Base-by-base conservation (phyloP, 139 green algal species). In the Zygnema circumcarinatum region DNA sequence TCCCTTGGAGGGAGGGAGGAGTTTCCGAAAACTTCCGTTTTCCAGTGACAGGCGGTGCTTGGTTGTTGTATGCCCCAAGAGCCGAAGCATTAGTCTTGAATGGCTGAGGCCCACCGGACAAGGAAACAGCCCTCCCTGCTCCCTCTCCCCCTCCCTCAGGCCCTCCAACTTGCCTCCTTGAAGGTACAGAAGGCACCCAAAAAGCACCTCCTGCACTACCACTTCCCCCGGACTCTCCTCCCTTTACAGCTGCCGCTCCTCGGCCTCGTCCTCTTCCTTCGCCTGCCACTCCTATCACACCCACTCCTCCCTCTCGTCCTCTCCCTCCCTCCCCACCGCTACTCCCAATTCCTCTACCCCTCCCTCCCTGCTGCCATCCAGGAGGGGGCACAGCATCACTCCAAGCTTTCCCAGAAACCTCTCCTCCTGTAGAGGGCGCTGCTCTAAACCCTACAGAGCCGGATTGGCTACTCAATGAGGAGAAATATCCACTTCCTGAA, bases 231-330 rank as follows among this genome's bases (percentile, higher is more conserved):
- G 33, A 25, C 25, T 33, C 39, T 82, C 78, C 78, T 81, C 31
- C 7, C 31, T 29, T 35, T 32, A 31, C 11, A 7, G 11, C 41
- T 32, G 22, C 1, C 41, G 25, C 29, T 33, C 38, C 39, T 74
- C 78, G 25, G 3, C n/a, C 11, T 85, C 38, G 32, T 81, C 41
- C 78, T 85, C 78, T 53, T 81, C 78, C 78, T 83, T 76, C 40
- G 38, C 41, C 39, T 22, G 31, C 7, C 20, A 7, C 3, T 32
- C 38, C 40, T 38, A 25, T 21, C 74, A 31, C 78, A 31, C 25
- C 41, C 29, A 2, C 41, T 33, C 40, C 78, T 82, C 32, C 41
- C 74, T 29, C 78, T 29, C 41, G 35, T 74, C 78, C 41, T 36
- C 7, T 40, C 16, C 35, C 69, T 36, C 7, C 7, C 7, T 78